These are phyloP conservation scores for Juglanconis sp. DNA, from an alignment of 2,329 filamentous ascomycete species.

Conservation along the genomic window DNA sequence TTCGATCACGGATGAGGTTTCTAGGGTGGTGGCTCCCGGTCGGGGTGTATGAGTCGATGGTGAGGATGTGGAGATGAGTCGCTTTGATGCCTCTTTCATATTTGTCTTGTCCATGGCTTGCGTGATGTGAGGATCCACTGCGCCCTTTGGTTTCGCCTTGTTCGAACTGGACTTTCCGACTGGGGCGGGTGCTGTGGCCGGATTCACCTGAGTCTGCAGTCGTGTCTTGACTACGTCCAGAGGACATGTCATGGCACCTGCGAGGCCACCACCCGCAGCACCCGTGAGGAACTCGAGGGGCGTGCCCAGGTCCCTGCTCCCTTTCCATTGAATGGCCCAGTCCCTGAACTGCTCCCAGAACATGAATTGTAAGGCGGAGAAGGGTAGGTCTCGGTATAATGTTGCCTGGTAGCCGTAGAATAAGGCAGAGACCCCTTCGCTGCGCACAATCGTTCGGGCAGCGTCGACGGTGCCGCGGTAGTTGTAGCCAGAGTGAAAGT, in stretches of 20 bases:
- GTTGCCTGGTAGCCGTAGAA: conserved; percentile 98
- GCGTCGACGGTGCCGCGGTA: conserved; percentile 85
- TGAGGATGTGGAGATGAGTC: conserved; percentile 84
- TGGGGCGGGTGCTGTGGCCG: conserved; percentile 26
- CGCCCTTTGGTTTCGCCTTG: conserved; percentile 17
- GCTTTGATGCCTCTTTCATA: conserved; percentile 50
- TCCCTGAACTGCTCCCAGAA: conserved; percentile 94
- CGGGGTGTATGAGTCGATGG: conserved; percentile 78
- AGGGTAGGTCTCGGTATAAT: conserved; percentile 88
- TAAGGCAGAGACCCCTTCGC: conserved; percentile 79
- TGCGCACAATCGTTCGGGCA: conserved; percentile 75
- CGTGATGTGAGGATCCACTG: conserved; percentile 16
- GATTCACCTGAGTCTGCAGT: conserved; percentile 82
- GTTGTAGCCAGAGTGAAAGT: conserved; percentile 93
- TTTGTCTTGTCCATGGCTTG: conserved; percentile 28
- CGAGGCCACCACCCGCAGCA: conserved; percentile 84
- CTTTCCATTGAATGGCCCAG: conserved; percentile 75
- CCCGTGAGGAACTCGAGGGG: conserved; percentile 85
- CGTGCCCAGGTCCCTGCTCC: conserved; percentile 79
- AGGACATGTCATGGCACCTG: conserved; percentile 90
- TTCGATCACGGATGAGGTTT: conserved; percentile 85
- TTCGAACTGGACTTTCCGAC: conserved; percentile 25
- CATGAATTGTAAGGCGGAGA: conserved; percentile 94
- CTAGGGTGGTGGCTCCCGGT: conserved; percentile 74
- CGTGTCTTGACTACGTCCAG: conserved; percentile 97